A percentile compares a stretch with the other conserved stretches of the same genome.
Conservation (phyloP, 768 basidiomycete genomes). For the Suillus plorans region DNA sequence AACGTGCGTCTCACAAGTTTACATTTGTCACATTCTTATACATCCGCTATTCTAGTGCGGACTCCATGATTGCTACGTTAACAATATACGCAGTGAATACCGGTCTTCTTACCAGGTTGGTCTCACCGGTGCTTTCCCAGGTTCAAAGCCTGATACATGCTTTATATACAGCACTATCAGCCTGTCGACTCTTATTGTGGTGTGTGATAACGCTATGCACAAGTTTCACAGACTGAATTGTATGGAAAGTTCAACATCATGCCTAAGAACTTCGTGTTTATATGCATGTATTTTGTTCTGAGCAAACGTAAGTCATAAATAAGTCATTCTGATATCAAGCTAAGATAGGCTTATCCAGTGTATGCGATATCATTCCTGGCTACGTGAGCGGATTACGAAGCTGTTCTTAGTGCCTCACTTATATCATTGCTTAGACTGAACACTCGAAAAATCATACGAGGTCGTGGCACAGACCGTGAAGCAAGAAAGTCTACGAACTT, state of each 20-base stretch:
- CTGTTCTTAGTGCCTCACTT: background rate
- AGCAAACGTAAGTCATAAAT: constrained; percentile 53
- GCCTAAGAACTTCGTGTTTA: constrained; percentile 57
- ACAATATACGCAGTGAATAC: constrained; percentile 65
- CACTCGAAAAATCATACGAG: constrained; percentile 53
- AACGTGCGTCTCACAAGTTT: constrained; percentile 30
- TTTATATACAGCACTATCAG: constrained; percentile 26
- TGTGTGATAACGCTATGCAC: constrained; percentile 29
- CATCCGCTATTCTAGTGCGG: constrained; percentile 36
- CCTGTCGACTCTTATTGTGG: constrained; percentile 52
- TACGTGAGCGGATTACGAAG: constrained; percentile 41
- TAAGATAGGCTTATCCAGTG: constrained; percentile 35
- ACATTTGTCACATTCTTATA: constrained; percentile 3
- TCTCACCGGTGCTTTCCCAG: background rate
- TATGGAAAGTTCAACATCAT: constrained; percentile 51
- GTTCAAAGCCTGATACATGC: constrained; percentile 3
- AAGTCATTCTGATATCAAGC: background rate
- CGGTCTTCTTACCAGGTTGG: constrained; percentile 59
- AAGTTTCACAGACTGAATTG: background rate
- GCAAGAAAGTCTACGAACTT: constrained; percentile 24
- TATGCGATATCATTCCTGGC: constrained; percentile 67
- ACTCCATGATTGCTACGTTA: constrained; percentile 56
- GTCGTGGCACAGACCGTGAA: constrained; percentile 52
- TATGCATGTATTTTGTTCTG: constrained; percentile 60
- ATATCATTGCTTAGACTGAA: constrained; percentile 47